A percentile compares a stretch with the other conserved stretches of the same genome.
Conservation (phyloP, 2,329 filamentous ascomycete genomes). For the Trichoderma oligosporum region DNA sequence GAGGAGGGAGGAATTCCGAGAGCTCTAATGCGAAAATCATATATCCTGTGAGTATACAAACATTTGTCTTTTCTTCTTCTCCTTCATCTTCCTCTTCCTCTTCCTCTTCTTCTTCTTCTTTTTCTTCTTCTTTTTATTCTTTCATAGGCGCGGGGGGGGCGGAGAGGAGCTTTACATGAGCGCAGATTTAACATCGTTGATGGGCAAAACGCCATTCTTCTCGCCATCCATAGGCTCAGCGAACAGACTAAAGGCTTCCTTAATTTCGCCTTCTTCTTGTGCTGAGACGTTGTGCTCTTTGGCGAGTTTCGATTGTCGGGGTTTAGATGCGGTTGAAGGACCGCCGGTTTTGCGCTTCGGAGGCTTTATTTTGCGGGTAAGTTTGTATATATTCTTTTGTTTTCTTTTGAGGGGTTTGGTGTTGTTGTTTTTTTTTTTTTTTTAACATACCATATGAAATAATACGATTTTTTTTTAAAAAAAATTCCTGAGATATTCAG, state of each 20-base stretch:
- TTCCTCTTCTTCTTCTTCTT: neutral
- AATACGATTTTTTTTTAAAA: neutral
- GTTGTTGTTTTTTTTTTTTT: neutral
- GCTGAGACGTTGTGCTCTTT: slow-evolving; percentile 85
- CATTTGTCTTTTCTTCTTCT: too few species aligned
- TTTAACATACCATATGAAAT: neutral
- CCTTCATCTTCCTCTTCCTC: neutral
- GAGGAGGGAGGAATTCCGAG: slow-evolving; percentile 67
- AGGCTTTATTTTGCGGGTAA: slow-evolving; percentile 43
- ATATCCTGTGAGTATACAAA: neutral
- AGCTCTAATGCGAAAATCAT: slow-evolving; percentile 56
- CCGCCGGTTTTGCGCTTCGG: slow-evolving; percentile 49
- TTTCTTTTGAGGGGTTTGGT: neutral
- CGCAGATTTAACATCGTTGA: slow-evolving; percentile 65
- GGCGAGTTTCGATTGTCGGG: slow-evolving; percentile 78
- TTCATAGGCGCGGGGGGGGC: too few species aligned
- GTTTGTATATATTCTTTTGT: neutral
- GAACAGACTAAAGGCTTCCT: slow-evolving; percentile 85
- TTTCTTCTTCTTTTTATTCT: neutral
- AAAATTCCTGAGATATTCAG: neutral
- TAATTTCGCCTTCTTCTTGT: slow-evolving; percentile 84
- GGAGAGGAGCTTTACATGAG: slow-evolving; percentile 57
- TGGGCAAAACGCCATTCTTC: slow-evolving; percentile 66
- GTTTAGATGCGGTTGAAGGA: slow-evolving; percentile 31
- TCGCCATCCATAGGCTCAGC: slow-evolving; percentile 66